Evolutionary conservation across 2,329 filamentous ascomycete species (phyloP).

Genomic region (Magnaporthiopsis incrustans): DNA sequence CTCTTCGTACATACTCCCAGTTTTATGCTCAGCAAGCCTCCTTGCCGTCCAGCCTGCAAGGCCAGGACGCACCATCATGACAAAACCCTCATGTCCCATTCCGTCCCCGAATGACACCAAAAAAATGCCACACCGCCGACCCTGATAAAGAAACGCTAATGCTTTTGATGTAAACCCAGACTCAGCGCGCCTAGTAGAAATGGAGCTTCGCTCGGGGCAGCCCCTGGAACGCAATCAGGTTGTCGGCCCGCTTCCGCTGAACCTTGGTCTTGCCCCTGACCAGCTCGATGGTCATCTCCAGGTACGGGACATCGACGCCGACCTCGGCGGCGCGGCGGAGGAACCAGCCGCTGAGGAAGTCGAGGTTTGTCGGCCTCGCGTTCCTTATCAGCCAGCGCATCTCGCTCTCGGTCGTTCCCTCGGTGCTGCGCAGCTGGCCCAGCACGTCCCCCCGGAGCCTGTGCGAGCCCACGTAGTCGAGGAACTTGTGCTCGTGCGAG

Average conservation of each 20-base stretch:
- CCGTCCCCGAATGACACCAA: no score
- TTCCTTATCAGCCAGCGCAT: conserved; percentile 60
- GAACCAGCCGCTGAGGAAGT: conserved; percentile 86
- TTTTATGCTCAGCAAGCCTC: no score
- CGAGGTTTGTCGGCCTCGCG: conserved; percentile 63
- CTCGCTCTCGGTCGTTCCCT: conserved; percentile 37
- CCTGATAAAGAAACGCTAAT: background rate
- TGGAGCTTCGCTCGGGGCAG: background rate
- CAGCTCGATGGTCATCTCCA: conserved; percentile 63
- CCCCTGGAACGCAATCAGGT: background rate
- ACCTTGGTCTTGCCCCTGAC: conserved; percentile 58
- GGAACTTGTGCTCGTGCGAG: conserved; percentile 49
- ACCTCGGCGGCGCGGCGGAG: conserved; percentile 62
- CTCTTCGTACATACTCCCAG: background rate
- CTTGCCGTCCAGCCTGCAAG: no score
- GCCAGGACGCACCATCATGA: background rate
- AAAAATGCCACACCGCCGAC: background rate
- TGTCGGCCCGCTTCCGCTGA: background rate
- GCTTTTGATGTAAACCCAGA: background rate
- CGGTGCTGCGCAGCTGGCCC: conserved; percentile 31
- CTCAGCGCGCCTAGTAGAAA: background rate
- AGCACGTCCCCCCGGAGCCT: conserved; percentile 55
- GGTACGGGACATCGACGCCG: conserved; percentile 63
- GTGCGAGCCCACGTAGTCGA: conserved; percentile 47
- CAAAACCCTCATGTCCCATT: background rate